These are phyloP conservation scores for Penicillium macrosclerotiorum DNA, from an alignment of 495 filamentous ascomycete species.

Conservation along the genomic window DNA sequence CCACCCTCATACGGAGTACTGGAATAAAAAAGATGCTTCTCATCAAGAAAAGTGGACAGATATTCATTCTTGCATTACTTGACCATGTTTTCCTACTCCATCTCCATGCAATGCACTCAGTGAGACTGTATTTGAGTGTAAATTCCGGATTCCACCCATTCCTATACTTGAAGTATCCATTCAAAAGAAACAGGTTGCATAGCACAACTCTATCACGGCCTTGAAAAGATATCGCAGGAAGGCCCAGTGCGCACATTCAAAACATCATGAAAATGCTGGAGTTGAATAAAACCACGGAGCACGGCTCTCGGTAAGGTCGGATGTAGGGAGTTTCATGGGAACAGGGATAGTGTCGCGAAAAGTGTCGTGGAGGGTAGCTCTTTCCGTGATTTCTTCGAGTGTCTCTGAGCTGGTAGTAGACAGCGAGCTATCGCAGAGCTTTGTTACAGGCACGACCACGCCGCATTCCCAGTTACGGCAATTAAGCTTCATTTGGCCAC, in stretches of 20 bases:
- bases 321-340: slow-evolving; percentile 66
- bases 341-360: slow-evolving; percentile 64
- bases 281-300: slow-evolving; percentile 68
- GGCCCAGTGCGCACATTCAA: too few species aligned
- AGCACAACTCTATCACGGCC: background rate
- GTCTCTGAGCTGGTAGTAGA: background rate
- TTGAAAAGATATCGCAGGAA: background rate
- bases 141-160: background rate
- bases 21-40: too few species aligned
- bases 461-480: slow-evolving; percentile 97
- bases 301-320: slow-evolving; percentile 37
- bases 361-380: too few species aligned
- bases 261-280: too few species aligned
- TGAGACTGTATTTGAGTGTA: background rate
- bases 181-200: too few species aligned
- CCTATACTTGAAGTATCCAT: background rate
- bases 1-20: too few species aligned
- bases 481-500: slow-evolving; percentile 67
- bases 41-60: too few species aligned
- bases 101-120: background rate
- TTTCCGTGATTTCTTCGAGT: too few species aligned
- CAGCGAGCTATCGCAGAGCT: background rate
- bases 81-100: background rate
- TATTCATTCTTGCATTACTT: too few species aligned
- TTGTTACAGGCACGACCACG: slow-evolving; percentile 60